These are phyloP conservation scores for Brettanomyces bruxellensis DNA, from an alignment of 805 yeast genomes.

Conservation along the genomic window DNA sequence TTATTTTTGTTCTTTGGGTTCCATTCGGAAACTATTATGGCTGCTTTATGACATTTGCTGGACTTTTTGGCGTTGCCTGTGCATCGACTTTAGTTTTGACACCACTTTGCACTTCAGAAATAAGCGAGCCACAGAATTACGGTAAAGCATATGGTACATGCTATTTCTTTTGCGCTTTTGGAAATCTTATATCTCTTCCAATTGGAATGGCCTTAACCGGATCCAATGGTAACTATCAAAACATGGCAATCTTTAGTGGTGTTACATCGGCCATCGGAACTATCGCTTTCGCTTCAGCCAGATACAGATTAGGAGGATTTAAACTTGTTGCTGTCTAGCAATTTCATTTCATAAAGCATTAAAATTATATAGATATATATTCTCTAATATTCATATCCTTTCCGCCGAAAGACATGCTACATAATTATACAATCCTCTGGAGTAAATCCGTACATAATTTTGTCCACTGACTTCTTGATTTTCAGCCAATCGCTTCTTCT, in stretches of 20 bases:
- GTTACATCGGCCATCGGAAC: conserved; percentile 19
- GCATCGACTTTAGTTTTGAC: conserved; percentile 57
- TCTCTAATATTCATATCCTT: no score
- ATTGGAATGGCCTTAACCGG: conserved; percentile 29
- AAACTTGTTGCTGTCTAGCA: background rate
- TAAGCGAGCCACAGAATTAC: conserved; percentile 54
- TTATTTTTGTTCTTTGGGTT: conserved; percentile 47
- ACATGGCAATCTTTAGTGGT: conserved; percentile 26
- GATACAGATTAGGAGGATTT: conserved; percentile 19
- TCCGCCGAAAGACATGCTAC: conserved; percentile 19
- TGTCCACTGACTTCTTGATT: conserved; percentile 76
- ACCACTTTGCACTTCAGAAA: conserved; percentile 61
- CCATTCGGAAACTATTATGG: conserved; percentile 44
- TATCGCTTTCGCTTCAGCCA: conserved; percentile 9
- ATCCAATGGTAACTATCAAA: conserved; percentile 19
- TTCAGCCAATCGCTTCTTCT: conserved; percentile 79
- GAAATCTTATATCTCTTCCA: conserved; percentile 39
- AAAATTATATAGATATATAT: no score
- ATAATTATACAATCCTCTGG: conserved; percentile 63
- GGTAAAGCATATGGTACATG: conserved; percentile 67
- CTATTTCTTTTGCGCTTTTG: conserved; percentile 39
- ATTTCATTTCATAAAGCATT: no score
- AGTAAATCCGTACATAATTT: conserved; percentile 89
- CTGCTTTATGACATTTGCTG: conserved; percentile 43
- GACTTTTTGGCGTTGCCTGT: conserved; percentile 47